These are phyloP conservation scores for Botryosphaeria dothidea DNA, from an alignment of 2,329 filamentous ascomycete genomes.

Conservation along the genomic window DNA sequence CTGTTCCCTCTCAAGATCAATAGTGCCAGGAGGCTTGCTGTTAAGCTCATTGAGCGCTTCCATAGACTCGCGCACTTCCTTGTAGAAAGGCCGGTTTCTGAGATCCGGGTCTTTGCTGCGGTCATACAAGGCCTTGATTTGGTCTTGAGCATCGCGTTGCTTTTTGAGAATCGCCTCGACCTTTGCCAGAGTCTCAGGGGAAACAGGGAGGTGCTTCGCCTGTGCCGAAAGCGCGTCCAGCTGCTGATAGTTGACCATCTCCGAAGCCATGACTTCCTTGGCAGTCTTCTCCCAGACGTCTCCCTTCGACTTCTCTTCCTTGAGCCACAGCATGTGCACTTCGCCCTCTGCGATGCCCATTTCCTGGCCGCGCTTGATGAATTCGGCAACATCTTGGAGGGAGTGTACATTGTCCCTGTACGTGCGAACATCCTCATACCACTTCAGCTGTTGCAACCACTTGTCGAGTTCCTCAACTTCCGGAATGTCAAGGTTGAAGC, in stretches of 20 bases:
- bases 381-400: slow-evolving; percentile 73
- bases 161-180: slow-evolving; percentile 94
- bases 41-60: slow-evolving; percentile 85
- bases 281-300: slow-evolving; percentile 92
- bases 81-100: slow-evolving; percentile 78
- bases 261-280: slow-evolving; percentile 87
- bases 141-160: slow-evolving; percentile 88
- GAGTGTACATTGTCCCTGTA: slow-evolving; percentile 67
- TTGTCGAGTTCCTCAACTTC: slow-evolving; percentile 82
- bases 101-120: slow-evolving; percentile 75
- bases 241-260: slow-evolving; percentile 90
- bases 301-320: slow-evolving; percentile 74
- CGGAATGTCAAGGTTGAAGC: slow-evolving; percentile 87
- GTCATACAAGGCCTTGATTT: slow-evolving; percentile 80
- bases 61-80: slow-evolving; percentile 87
- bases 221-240: slow-evolving; percentile 88
- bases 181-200: slow-evolving; percentile 72
- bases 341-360: slow-evolving; percentile 79
- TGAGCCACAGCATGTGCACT: slow-evolving; percentile 74
- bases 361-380: slow-evolving; percentile 76
- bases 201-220: slow-evolving; percentile 77
- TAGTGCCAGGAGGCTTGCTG: slow-evolving; percentile 85
- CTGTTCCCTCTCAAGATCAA: slow-evolving; percentile 91
- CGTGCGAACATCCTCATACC: slow-evolving; percentile 76
- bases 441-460: slow-evolving; percentile 81